Conservation (phyloP, 2,329 filamentous ascomycete genomes). For the Davidsoniella neocaledoniae region DNA sequence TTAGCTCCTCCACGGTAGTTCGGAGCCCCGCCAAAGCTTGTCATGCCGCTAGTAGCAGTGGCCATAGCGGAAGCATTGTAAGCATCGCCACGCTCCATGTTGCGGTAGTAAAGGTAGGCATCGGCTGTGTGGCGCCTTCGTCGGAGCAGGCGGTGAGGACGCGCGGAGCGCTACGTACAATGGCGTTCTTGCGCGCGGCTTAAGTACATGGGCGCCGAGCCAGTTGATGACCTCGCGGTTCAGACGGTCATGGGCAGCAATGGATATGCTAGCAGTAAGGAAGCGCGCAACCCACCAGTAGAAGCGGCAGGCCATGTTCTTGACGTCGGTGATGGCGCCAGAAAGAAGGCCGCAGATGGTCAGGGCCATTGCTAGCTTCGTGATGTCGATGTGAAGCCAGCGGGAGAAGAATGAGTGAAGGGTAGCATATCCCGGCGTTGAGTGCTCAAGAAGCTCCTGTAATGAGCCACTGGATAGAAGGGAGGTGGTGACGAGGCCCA, state of each 20-base stretch:
- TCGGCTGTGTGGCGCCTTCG: constrained; percentile 19
- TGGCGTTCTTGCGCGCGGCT: constrained; percentile 14
- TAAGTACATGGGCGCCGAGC: constrained; percentile 21
- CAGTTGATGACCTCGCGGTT: constrained; percentile 24
- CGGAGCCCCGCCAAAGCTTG: too few species aligned
- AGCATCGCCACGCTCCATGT: constrained; percentile 18
- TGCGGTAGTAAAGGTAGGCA: constrained; percentile 18
- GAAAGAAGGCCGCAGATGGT: constrained; percentile 22
- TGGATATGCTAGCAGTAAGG: constrained; percentile 23
- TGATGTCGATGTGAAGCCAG: constrained; percentile 22
- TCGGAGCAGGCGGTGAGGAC: constrained; percentile 21
- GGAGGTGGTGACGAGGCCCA: not conserved
- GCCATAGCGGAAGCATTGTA: not conserved
- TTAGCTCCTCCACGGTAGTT: constrained; percentile 5
- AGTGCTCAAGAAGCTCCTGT: constrained; percentile 4
- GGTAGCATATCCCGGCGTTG: constrained; percentile 6
- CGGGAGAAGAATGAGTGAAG: constrained; percentile 18
- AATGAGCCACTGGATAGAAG: not conserved
- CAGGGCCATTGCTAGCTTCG: constrained; percentile 19
- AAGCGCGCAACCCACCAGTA: constrained; percentile 23
- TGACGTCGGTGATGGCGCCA: constrained; percentile 18
- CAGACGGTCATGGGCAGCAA: constrained; percentile 22
- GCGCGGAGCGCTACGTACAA: constrained; percentile 14
- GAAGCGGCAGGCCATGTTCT: constrained; percentile 17
- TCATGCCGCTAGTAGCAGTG: too few species aligned